Conservation (phyloP, 2,329 filamentous ascomycete species). For the Alternaria conjuncta region DNA sequence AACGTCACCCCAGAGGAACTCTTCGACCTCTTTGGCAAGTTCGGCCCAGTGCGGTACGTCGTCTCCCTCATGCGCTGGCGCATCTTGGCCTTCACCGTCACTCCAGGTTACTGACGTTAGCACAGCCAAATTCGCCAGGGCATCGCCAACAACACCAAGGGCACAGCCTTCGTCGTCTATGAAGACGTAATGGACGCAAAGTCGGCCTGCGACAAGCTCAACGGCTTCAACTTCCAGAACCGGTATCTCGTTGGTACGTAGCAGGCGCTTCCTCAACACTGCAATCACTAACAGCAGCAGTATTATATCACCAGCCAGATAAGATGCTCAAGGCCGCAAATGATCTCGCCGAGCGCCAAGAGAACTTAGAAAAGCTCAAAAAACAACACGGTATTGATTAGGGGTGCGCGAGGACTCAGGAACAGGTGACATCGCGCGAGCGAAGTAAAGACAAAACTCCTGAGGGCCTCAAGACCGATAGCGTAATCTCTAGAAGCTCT, state of each 20-base stretch:
- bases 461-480: slow-evolving; percentile 47
- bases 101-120: slow-evolving; percentile 23
- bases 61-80: slow-evolving; percentile 10
- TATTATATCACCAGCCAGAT: slow-evolving; percentile 78
- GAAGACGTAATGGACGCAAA: slow-evolving; percentile 99
- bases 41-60: slow-evolving; percentile 88
- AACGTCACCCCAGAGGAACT: slow-evolving; percentile 98
- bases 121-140: slow-evolving; percentile 95
- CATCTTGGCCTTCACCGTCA: neutral
- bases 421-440: slow-evolving; percentile 41
- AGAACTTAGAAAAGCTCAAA: slow-evolving; percentile 98
- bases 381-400: slow-evolving; percentile 98
- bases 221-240: slow-evolving; percentile 99
- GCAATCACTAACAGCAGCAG: slow-evolving; percentile 47
- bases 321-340: slow-evolving; percentile 88
- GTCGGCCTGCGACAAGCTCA: slow-evolving; percentile 98
- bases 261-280: neutral
- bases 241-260: slow-evolving; percentile 92
- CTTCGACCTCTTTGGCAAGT: slow-evolving; percentile 98
- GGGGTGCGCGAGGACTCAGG: slow-evolving; percentile 58
- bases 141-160: slow-evolving; percentile 96
- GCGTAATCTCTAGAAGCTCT: slow-evolving; percentile 35
- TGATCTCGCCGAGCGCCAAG: slow-evolving; percentile 90
- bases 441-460: slow-evolving; percentile 40
- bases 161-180: slow-evolving; percentile 98